phyloP scores from a whole-genome alignment of 2,329 filamentous ascomycete genomes.

The Hypocrella siamensis region DNA sequence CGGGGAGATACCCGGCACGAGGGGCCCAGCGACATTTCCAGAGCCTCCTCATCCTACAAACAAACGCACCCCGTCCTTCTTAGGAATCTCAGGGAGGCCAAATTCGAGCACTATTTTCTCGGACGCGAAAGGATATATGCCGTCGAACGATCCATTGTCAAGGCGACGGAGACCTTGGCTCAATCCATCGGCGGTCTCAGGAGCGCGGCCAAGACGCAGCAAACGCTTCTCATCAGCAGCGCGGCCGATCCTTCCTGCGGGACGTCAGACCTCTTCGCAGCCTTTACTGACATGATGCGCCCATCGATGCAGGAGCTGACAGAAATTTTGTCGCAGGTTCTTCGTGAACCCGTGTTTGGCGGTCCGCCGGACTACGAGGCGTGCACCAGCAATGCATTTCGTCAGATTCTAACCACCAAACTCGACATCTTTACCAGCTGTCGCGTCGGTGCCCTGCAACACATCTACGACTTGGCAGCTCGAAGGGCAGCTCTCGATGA shows the following conservation, averaged over 20 bases:
- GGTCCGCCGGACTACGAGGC: slow-evolving; percentile 23
- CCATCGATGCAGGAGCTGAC: slow-evolving; percentile 84
- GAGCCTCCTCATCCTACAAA: slow-evolving; percentile 30
- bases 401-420: slow-evolving; percentile 58
- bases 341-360: slow-evolving; percentile 65
- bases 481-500: slow-evolving; percentile 44
- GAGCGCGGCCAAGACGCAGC: slow-evolving; percentile 75
- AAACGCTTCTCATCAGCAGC: slow-evolving; percentile 47
- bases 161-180: slow-evolving; percentile 64
- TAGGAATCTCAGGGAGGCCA: slow-evolving; percentile 65
- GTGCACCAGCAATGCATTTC: slow-evolving; percentile 54
- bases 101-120: slow-evolving; percentile 66
- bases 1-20: slow-evolving; percentile 31
- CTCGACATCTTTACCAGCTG: slow-evolving; percentile 57
- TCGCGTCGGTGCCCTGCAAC: slow-evolving; percentile 54
- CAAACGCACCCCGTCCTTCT: slow-evolving; percentile 33
- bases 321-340: slow-evolving; percentile 66
- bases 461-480: slow-evolving; percentile 62
- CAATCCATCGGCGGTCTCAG: slow-evolving; percentile 76
- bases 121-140: slow-evolving; percentile 63
- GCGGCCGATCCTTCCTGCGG: slow-evolving; percentile 9
- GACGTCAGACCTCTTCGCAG: slow-evolving; percentile 61
- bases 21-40: slow-evolving; percentile 3
- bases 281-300: slow-evolving; percentile 72
- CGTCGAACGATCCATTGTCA: slow-evolving; percentile 59